Percentiles rank a stretch among this genome's conserved stretches.
These are phyloP conservation scores for Epichloe gansuensis DNA, from an alignment of 2,329 filamentous ascomycete genomes.

Conservation along the genomic window DNA sequence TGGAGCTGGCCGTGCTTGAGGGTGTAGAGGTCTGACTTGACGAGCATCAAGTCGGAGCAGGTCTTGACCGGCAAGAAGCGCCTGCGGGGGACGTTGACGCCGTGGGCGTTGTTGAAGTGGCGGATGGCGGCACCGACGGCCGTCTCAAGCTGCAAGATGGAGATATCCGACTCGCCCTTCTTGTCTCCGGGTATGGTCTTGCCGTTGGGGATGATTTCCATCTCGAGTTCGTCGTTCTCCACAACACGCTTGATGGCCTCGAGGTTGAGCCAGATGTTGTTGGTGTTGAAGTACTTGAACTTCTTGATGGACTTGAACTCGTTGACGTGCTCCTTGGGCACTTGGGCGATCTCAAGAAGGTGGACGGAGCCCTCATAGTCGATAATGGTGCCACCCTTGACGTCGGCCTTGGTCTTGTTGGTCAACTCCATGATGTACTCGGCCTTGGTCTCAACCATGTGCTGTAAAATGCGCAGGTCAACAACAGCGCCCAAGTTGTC, in stretches of 20 bases:
- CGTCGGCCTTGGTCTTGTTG: constrained; percentile 99
- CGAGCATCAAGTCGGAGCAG: constrained; percentile 97
- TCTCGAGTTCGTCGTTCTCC: constrained; percentile 93
- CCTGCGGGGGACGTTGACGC: constrained; percentile 94
- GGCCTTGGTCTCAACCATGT: constrained; percentile 94
- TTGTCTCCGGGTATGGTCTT: constrained; percentile 98
- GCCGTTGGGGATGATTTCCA: constrained; percentile 99
- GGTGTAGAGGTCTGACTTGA: constrained; percentile 98
- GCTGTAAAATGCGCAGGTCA: constrained; percentile 93
- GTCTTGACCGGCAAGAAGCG: constrained; percentile 99
- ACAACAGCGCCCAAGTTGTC: constrained; percentile 98
- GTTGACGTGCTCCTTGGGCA: constrained; percentile 99
- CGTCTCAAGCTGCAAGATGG: constrained; percentile 95
- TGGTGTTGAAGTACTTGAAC: constrained; percentile 99
- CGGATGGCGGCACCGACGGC: constrained; percentile 96
- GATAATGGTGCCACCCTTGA: constrained; percentile 99
- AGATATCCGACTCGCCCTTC: constrained; percentile 98
- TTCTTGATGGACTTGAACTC: constrained; percentile 99
- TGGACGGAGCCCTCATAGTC: constrained; percentile 96
- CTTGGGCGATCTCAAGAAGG: constrained; percentile 95
- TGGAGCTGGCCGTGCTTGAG: constrained; percentile 96
- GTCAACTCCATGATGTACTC: constrained; percentile 99
- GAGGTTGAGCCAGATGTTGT: constrained; percentile 99
- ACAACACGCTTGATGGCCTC: constrained; percentile 97
- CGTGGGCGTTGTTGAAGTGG: constrained; percentile 96